A percentile compares a stretch with the other conserved stretches of the same genome.
phyloP scores from a whole-genome alignment of 1,139 yeast species.

The Pichia cactophila region DNA sequence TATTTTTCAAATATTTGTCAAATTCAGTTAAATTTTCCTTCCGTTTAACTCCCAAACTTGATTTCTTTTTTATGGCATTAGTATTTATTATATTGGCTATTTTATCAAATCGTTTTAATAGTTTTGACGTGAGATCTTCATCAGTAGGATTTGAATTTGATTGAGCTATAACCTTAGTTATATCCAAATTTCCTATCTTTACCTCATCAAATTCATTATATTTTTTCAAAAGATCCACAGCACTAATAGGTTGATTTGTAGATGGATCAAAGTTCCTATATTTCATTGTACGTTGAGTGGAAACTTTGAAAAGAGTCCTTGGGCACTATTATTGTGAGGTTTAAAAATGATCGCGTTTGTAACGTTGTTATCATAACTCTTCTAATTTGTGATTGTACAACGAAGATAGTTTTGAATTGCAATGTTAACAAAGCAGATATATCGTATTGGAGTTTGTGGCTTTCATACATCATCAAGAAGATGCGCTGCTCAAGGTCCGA shows the following conservation, averaged over 20 bases:
- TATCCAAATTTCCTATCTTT: slow-evolving; percentile 14
- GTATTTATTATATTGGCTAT: slow-evolving; percentile 21
- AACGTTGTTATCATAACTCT: background rate
- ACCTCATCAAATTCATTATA: slow-evolving; percentile 7
- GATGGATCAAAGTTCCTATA: slow-evolving; percentile 18
- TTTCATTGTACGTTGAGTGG: background rate
- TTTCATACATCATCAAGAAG: background rate
- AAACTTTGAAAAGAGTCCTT: too few relatives aligned
- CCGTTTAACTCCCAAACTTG: background rate
- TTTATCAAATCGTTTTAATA: slow-evolving; percentile 31
- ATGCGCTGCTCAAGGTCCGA: slow-evolving; percentile 29
- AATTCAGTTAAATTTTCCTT: slow-evolving; percentile 10
- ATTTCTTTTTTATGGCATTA: background rate
- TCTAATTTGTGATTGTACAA: too few relatives aligned
- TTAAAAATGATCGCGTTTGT: background rate
- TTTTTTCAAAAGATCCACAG: slow-evolving; percentile 11
- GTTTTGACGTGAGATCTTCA: slow-evolving; percentile 26
- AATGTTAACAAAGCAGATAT: background rate
- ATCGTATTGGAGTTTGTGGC: slow-evolving; percentile 2
- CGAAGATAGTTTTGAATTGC: too few relatives aligned
- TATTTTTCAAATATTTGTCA: slow-evolving; percentile 15
- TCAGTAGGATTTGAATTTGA: background rate
- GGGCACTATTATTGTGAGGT: too few relatives aligned
- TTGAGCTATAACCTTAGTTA: background rate
- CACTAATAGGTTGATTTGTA: slow-evolving; percentile 13